Percentiles rank a stretch among this genome's conserved stretches.
Evolutionary conservation across 441 rosid genomes (phyloP).

Genomic region (Euphorbia corollata): DNA sequence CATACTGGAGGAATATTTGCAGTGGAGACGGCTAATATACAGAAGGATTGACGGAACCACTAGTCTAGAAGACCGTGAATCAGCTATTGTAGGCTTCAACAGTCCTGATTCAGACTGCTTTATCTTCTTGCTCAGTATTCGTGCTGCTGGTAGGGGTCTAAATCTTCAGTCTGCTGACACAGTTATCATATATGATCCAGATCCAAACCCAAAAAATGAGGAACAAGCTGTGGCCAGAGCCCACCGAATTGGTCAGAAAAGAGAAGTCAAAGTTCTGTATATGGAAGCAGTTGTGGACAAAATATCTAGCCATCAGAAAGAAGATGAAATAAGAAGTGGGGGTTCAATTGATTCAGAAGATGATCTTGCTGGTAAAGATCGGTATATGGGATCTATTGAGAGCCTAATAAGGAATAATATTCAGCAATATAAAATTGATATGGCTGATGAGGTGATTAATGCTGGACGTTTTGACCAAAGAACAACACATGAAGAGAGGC

Average conservation of each 20-base stretch:
- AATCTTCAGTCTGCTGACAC: slow-evolving; percentile 99
- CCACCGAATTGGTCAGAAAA: slow-evolving; percentile 94
- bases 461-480: slow-evolving; percentile 99
- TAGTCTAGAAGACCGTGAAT: slow-evolving; percentile 98
- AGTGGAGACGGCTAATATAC: slow-evolving; percentile 84
- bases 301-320: slow-evolving; percentile 84
- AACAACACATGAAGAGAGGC: slow-evolving; percentile 99
- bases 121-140: slow-evolving; percentile 93
- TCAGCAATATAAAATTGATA: slow-evolving; percentile 99
- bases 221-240: slow-evolving; percentile 99
- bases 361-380: slow-evolving; percentile 97
- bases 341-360: slow-evolving; percentile 83
- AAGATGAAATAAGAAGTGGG: slow-evolving; percentile 87
- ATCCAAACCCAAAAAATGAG: slow-evolving; percentile 99
- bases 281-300: slow-evolving; percentile 99
- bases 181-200: slow-evolving; percentile 97
- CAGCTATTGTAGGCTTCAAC: slow-evolving; percentile 96
- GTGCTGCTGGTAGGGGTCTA: slow-evolving; percentile 99
- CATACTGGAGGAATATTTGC: slow-evolving; percentile 96
- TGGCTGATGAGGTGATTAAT: slow-evolving; percentile 99
- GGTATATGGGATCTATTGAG: slow-evolving; percentile 97
- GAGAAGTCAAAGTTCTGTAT: slow-evolving; percentile 97
- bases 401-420: slow-evolving; percentile 97
- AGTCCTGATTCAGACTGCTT: slow-evolving; percentile 83
- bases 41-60: slow-evolving; percentile 99